These are phyloP conservation scores for Ophiosphaerella narmari DNA, from an alignment of 2,329 filamentous ascomycete species.

Conservation along the genomic window DNA sequence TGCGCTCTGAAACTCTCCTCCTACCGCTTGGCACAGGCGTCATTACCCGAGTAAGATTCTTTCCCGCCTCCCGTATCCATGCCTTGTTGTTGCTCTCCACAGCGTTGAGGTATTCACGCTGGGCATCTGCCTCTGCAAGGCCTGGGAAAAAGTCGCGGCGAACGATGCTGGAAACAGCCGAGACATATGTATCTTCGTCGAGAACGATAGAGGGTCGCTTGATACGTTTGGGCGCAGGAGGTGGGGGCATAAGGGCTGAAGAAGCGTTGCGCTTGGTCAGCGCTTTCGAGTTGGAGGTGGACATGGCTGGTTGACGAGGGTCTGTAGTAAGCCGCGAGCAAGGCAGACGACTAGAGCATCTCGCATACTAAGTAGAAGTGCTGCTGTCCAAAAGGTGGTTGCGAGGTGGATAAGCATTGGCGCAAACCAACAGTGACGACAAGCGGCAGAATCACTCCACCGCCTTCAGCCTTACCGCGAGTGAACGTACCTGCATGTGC, in stretches of 20 bases:
- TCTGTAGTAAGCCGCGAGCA: not conserved
- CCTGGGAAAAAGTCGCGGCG: conserved; percentile 96
- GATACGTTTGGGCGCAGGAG: conserved; percentile 82
- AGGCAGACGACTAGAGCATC: not conserved
- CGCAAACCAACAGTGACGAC: conserved; percentile 15
- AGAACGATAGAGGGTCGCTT: conserved; percentile 87
- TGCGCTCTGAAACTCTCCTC: conserved; percentile 39
- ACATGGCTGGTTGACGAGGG: conserved; percentile 20
- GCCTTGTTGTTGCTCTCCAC: conserved; percentile 80
- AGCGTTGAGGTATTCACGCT: conserved; percentile 91
- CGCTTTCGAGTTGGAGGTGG: conserved; percentile 55
- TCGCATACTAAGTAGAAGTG: not conserved
- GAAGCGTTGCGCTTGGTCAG: conserved; percentile 70
- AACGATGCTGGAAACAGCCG: conserved; percentile 90
- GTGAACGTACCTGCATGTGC: conserved; percentile 20
- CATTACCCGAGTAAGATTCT: conserved; percentile 70
- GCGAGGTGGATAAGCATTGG: conserved; percentile 6
- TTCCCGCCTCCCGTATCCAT: conserved; percentile 85
- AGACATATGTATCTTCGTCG: conserved; percentile 92
- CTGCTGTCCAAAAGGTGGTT: not conserved
- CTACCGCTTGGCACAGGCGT: conserved; percentile 67
- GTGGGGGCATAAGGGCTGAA: conserved; percentile 82
- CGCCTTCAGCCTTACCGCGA: conserved; percentile 38
- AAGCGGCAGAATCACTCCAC: conserved; percentile 24
- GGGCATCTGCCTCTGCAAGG: conserved; percentile 79